Evolutionary conservation across 192 early-diverging fungal genomes (phyloP).

Genomic region (Lobulomyces angularis): DNA sequence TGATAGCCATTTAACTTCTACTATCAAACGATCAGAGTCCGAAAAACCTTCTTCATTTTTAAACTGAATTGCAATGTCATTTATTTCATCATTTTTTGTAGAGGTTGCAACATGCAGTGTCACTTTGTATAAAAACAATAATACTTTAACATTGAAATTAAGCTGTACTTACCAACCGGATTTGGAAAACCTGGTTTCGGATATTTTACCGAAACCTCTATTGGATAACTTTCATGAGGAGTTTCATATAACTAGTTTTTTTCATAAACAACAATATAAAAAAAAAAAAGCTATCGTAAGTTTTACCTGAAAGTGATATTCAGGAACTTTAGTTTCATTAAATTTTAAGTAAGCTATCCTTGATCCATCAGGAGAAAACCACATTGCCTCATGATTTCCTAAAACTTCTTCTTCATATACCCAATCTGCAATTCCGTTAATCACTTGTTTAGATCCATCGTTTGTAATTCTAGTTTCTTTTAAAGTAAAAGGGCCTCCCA

Average conservation of each 20-base stretch:
- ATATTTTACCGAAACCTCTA: slow-evolving; percentile 66
- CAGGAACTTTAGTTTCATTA: slow-evolving; percentile 71
- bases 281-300: no score
- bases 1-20: slow-evolving; percentile 73
- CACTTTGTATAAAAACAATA: no score
- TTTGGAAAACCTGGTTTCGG: no score
- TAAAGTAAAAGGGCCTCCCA: no score
- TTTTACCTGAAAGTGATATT: slow-evolving; percentile 62
- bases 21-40: slow-evolving; percentile 64
- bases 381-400: slow-evolving; percentile 47
- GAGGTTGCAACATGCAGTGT: slow-evolving; percentile 55
- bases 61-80: slow-evolving; percentile 26
- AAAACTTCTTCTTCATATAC: slow-evolving; percentile 96
- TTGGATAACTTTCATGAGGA: no score
- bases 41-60: slow-evolving; percentile 33
- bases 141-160: no score
- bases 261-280: no score
- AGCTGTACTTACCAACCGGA: no score
- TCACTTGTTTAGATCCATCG: slow-evolving; percentile 67
- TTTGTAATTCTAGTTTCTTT: slow-evolving; percentile 70
- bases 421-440: slow-evolving; percentile 97
- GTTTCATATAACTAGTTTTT: no score
- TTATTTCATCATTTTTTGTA: slow-evolving; percentile 1
- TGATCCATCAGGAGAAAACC: slow-evolving; percentile 78
- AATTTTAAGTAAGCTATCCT: slow-evolving; percentile 73